Evolutionary conservation across 2,329 filamentous ascomycete genomes (phyloP).

Genomic region (Colletotrichum noveboracense): DNA sequence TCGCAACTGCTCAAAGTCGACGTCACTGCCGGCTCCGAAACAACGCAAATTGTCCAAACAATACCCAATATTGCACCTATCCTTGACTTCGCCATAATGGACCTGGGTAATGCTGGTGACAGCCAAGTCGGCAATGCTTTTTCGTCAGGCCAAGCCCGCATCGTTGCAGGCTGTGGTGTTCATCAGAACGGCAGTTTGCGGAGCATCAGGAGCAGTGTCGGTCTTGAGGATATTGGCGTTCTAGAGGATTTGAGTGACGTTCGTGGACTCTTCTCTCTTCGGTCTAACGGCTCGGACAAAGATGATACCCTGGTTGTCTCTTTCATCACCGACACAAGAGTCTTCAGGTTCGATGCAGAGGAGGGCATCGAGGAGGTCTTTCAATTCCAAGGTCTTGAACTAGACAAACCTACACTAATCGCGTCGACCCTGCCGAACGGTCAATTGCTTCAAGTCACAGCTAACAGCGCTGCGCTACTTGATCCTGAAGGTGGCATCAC

Average conservation of each 20-base stretch:
- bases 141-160: conserved; percentile 90
- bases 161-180: conserved; percentile 91
- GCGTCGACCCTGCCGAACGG: conserved; percentile 60
- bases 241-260: conserved; percentile 80
- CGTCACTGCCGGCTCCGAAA: conserved; percentile 30
- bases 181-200: conserved; percentile 87
- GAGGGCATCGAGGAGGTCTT: conserved; percentile 88
- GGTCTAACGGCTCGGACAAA: conserved; percentile 50
- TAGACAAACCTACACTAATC: conserved; percentile 74
- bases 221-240: conserved; percentile 84
- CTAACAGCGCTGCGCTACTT: conserved; percentile 3
- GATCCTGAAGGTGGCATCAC: conserved; percentile 20
- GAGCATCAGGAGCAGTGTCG: conserved; percentile 92
- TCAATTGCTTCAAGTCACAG: conserved; percentile 17
- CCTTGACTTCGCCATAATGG: conserved; percentile 94
- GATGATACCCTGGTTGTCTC: conserved; percentile 80
- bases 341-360: conserved; percentile 76
- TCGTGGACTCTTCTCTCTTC: conserved; percentile 74
- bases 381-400: conserved; percentile 71
- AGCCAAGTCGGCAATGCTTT: conserved; percentile 82
- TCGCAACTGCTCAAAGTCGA: conserved; percentile 78
- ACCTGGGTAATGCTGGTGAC: conserved; percentile 87
- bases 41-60: conserved; percentile 73
- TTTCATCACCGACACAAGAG: conserved; percentile 81
- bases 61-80: conserved; percentile 89